A percentile compares a stretch with the other conserved stretches of the same genome.
Evolutionary conservation across 2,329 filamentous ascomycete species (phyloP).

Genomic region (Geosmithia putterillii): DNA sequence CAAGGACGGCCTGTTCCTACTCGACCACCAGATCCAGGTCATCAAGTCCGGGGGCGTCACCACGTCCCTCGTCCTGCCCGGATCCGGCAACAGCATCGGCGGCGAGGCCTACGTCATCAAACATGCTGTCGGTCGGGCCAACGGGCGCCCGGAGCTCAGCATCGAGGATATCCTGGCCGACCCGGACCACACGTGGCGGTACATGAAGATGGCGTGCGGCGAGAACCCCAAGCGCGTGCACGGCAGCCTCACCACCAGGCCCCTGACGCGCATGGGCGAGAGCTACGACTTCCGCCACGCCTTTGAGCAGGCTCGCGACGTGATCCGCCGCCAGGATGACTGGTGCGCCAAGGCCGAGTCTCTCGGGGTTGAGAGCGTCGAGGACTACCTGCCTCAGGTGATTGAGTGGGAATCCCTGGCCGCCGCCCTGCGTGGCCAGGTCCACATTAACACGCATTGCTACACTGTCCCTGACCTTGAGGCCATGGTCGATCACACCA

Average conservation of each 20-base stretch:
- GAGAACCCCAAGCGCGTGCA: conserved; percentile 57
- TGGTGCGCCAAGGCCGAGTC: conserved; percentile 49
- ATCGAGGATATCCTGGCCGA: conserved; percentile 53
- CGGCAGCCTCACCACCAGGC: conserved; percentile 27
- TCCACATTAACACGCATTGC: conserved; percentile 60
- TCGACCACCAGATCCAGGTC: conserved; percentile 15
- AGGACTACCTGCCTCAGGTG: conserved; percentile 47
- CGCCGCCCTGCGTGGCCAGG: conserved; percentile 53
- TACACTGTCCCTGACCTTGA: conserved; percentile 60
- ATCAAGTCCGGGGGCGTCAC: conserved; percentile 33
- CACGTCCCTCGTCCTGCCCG: conserved; percentile 35
- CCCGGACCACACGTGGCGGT: conserved; percentile 52
- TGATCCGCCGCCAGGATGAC: conserved; percentile 51
- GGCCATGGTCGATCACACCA: conserved; percentile 56
- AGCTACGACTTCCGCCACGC: conserved; percentile 58
- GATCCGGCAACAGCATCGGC: conserved; percentile 61
- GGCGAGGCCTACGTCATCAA: conserved; percentile 61
- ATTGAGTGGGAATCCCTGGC: conserved; percentile 45
- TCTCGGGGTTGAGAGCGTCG: conserved; percentile 35
- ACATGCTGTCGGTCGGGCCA: conserved; percentile 46
- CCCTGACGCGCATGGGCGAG: conserved; percentile 42
- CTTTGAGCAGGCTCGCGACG: conserved; percentile 46
- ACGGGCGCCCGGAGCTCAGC: conserved; percentile 51
- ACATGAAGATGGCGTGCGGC: conserved; percentile 68
- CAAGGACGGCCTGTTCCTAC: conserved; percentile 41